phyloP scores from a whole-genome alignment of 768 basidiomycete genomes.

The Russula foetens region DNA sequence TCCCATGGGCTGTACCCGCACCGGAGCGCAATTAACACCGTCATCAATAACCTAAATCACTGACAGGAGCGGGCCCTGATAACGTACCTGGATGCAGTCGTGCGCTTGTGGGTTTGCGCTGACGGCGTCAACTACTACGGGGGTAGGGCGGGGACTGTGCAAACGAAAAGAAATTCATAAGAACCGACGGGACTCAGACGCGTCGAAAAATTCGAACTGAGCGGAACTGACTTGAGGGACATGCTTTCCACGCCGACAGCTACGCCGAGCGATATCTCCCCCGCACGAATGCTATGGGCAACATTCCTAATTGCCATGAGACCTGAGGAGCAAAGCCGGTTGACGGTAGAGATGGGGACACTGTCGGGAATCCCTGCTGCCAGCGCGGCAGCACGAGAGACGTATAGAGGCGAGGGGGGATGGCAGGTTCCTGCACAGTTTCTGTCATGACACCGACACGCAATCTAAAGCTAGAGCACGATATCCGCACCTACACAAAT shows the following conservation, averaged over 20 bases:
- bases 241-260: constrained; percentile 82
- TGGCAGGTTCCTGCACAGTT: constrained; percentile 62
- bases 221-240: constrained; percentile 56
- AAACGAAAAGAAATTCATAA: not conserved
- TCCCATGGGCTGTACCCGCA: constrained; percentile 65
- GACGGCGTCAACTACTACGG: constrained; percentile 52
- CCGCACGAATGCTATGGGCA: constrained; percentile 76
- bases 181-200: not conserved
- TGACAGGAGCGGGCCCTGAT: not conserved
- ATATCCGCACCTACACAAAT: constrained; percentile 68
- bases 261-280: constrained; percentile 81
- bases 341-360: constrained; percentile 85
- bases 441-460: not conserved
- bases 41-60: not conserved
- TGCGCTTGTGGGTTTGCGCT: constrained; percentile 53
- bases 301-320: constrained; percentile 90
- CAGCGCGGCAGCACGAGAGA: constrained; percentile 80
- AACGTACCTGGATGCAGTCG: constrained; percentile 63
- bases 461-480: not conserved
- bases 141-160: constrained; percentile 63
- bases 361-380: constrained; percentile 83
- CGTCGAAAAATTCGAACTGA: constrained; percentile 7
- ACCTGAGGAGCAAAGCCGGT: constrained; percentile 90
- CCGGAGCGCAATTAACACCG: not conserved
- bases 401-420: constrained; percentile 71